Conservation (phyloP, 2,329 filamentous ascomycete species). For the Ascochyta pisi region DNA sequence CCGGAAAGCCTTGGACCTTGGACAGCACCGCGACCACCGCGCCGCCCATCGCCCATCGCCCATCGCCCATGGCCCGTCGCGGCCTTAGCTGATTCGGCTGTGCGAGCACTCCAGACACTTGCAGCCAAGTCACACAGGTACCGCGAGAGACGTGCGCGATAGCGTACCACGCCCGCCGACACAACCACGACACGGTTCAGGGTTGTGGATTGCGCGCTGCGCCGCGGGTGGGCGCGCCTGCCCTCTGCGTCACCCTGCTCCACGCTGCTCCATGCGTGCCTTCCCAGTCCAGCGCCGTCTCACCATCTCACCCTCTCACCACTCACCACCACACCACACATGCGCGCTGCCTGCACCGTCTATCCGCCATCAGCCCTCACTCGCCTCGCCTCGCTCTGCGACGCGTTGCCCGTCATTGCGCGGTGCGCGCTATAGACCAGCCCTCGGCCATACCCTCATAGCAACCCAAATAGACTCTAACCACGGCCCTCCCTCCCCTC, state of each 20-base stretch:
- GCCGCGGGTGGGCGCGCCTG: background rate
- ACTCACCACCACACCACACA: background rate
- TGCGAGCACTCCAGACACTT: slow-evolving; percentile 20
- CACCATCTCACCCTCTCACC: background rate
- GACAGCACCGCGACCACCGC: slow-evolving; percentile 14
- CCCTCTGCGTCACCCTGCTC: slow-evolving; percentile 1
- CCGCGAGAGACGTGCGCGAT: slow-evolving; percentile 17
- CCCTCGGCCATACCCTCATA: too few relatives aligned
- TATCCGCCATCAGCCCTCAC: too few relatives aligned
- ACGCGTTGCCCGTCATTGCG: background rate
- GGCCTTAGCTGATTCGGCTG: slow-evolving; percentile 30
- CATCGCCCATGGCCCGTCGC: too few relatives aligned
- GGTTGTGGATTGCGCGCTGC: background rate
- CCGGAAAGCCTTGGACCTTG: slow-evolving; percentile 7
- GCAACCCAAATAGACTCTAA: too few relatives aligned
- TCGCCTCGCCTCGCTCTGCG: slow-evolving; percentile 6
- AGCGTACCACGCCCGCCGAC: slow-evolving; percentile 7
- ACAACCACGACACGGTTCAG: background rate
- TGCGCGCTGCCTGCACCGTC: background rate
- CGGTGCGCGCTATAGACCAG: background rate
- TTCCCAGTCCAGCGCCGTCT: slow-evolving; percentile 4
- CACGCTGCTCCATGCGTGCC: slow-evolving; percentile 4
- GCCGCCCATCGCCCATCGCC: too few relatives aligned
- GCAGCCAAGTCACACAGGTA: slow-evolving; percentile 28
- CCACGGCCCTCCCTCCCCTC: too few relatives aligned